Conservation (phyloP, 345 rosid genomes). For the Cardamine resedifolia region DNA sequence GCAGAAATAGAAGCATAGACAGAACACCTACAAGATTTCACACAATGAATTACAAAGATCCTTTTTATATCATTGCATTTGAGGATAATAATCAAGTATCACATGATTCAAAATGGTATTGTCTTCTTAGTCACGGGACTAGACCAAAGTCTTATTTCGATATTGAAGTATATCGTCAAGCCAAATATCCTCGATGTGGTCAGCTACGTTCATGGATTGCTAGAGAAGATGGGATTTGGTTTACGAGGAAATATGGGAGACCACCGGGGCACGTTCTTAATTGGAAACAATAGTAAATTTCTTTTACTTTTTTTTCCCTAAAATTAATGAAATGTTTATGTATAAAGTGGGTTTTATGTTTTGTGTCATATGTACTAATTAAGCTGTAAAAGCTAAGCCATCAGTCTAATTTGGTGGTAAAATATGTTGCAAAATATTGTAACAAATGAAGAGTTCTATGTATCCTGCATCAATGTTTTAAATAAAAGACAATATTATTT, state of each 20-base stretch:
- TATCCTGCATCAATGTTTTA: not conserved
- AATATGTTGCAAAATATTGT: not conserved
- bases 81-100: not conserved
- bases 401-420: not conserved
- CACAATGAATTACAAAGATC: not conserved
- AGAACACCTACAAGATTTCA: not conserved
- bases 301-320: not conserved
- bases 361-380: no score
- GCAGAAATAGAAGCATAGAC: not conserved
- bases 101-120: not conserved
- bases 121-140: not conserved
- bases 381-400: not conserved
- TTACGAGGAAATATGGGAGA: not conserved
- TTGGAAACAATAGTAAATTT: not conserved
- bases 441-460: not conserved
- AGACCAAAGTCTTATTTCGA: not conserved
- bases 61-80: not conserved
- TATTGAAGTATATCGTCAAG: slow-evolving; percentile 1
- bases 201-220: slow-evolving; percentile 8
- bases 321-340: not conserved
- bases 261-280: not conserved
- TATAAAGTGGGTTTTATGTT: not conserved
- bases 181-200: not conserved
- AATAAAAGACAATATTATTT: not conserved
- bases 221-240: not conserved